phyloP scores from a whole-genome alignment of 495 filamentous ascomycete genomes.

The Tuber aestivum region DNA sequence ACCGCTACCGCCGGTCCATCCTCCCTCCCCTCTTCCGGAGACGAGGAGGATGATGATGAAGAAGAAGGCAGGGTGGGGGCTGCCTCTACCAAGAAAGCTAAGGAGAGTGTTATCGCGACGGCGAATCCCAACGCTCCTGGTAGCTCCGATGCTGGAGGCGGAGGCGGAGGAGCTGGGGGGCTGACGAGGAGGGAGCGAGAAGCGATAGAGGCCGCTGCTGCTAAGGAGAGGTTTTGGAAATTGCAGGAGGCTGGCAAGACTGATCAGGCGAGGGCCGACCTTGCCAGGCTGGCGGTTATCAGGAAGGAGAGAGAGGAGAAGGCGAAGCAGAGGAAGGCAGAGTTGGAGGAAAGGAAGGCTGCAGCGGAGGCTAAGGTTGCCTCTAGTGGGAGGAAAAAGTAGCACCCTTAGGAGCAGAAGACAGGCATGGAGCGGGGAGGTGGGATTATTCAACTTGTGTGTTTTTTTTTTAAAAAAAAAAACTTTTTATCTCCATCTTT shows the following conservation, averaged over 20 bases:
- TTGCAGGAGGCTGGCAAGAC: constrained; percentile 94
- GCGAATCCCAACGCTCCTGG: constrained; percentile 33
- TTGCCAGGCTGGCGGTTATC: constrained; percentile 73
- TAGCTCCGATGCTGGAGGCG: constrained; percentile 42
- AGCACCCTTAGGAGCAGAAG: background rate
- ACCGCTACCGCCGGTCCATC: constrained; percentile 63
- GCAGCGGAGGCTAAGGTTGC: constrained; percentile 34
- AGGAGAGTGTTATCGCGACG: constrained; percentile 18
- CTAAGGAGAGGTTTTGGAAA: constrained; percentile 86
- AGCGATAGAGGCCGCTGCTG: constrained; percentile 77
- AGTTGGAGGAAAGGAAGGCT: constrained; percentile 43
- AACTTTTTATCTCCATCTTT: too few species aligned
- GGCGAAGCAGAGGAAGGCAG: constrained; percentile 66
- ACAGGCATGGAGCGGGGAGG: too few species aligned
- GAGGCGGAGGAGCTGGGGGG: constrained; percentile 45
- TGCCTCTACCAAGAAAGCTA: constrained; percentile 28
- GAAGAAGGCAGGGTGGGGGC: constrained; percentile 48
- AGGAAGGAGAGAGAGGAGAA: constrained; percentile 82
- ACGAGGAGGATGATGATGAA: constrained; percentile 47
- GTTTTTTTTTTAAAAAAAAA: too few species aligned
- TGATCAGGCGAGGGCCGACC: constrained; percentile 88
- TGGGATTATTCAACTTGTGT: background rate
- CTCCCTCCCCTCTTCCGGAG: constrained; percentile 69
- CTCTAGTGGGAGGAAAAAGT: constrained; percentile 31
- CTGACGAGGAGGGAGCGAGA: constrained; percentile 80